Base-by-base conservation (phyloP, 139 green algal species). In the Chlorella sp. region DNA sequence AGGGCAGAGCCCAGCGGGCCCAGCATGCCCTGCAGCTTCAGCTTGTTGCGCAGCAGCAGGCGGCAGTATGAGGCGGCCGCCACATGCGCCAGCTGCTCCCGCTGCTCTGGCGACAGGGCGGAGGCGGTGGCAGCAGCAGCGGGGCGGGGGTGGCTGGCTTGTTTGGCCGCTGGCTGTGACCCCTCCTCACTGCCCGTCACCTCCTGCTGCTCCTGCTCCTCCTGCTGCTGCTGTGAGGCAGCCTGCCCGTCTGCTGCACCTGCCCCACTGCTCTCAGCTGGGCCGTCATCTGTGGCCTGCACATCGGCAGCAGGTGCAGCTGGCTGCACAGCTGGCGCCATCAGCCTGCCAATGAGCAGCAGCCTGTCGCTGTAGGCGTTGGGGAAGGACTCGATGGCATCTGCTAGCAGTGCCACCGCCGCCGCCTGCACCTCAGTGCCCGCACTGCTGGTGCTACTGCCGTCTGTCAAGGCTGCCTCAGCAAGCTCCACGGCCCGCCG, bases 1-100 rank as follows among this genome's bases (percentile, higher is more conserved):
- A 86, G 81, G 36, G 32, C 69, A 3, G 7, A 30, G 17, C 81
- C 81, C 39, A 80, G 25, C 4, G 70, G 62, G 3, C 28, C 67
- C 23, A 86, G 81, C 81, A 86, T 78, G 26, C 70, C 70, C 70
- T 86, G 69, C 56, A 86, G 69, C 56, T 73, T 72, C 3, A 86
- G 69, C 81, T 86, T 86, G 69, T 86, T 80, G 30, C 38, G 34
- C 16, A 80, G 69, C 69, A 86, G 69, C 36, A 86, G 70, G 34
- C 81, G 55, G 69, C 34, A 71, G 56, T 80, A 86, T 12, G 81
- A 56, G 36, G 67, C 36, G 15, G 81, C 81, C 16, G 81, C 69
- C 15, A 0, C 11, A 0, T 16, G 55, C 17, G 28, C 39, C 70
- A 80, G 69, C 34, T 34, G 51, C 51, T 68, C 51, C 1, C 25